Percentiles rank a stretch among this genome's conserved stretches.
Evolutionary conservation across 2,329 filamentous ascomycete genomes (phyloP).

Genomic region (Paraphoma sp.): DNA sequence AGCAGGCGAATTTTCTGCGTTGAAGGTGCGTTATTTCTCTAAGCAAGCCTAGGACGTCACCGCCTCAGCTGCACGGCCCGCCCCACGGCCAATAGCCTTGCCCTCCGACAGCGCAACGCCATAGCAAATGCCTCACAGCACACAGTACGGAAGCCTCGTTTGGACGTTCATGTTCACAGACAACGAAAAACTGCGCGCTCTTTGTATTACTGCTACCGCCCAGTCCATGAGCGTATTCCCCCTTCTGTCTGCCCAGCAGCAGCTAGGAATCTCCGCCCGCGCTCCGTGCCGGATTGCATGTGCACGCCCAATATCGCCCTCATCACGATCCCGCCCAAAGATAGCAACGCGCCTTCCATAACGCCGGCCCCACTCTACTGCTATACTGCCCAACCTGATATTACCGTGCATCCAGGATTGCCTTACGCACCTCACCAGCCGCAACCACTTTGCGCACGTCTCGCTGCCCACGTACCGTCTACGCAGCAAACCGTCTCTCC

Average conservation of each 20-base stretch:
- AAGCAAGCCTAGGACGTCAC: conserved; percentile 18
- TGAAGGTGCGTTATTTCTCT: conserved; percentile 21
- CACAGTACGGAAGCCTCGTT: background rate
- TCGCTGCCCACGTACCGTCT: background rate
- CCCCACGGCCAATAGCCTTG: conserved; percentile 5
- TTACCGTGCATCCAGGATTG: conserved; percentile 11
- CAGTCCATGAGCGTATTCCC: background rate
- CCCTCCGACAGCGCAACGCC: background rate
- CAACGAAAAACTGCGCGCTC: background rate
- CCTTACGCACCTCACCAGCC: conserved; percentile 4
- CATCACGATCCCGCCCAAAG: conserved; percentile 5
- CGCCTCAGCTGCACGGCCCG: conserved; percentile 19
- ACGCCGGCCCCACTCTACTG: background rate
- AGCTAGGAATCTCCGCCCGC: background rate
- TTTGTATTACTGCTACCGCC: conserved; percentile 6
- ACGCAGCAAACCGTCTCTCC: background rate
- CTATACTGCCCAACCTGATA: conserved; percentile 27
- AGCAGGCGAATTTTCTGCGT: conserved; percentile 15
- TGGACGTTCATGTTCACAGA: background rate
- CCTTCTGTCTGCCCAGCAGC: background rate
- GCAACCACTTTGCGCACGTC: background rate
- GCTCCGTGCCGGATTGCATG: background rate
- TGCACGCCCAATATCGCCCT: conserved; percentile 1
- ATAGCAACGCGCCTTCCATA: conserved; percentile 4
- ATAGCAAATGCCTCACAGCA: background rate